A percentile compares a stretch with the other conserved stretches of the same genome.
Evolutionary conservation across 208 protist species (phyloP).

Genomic region (Leishmania braziliensis): DNA sequence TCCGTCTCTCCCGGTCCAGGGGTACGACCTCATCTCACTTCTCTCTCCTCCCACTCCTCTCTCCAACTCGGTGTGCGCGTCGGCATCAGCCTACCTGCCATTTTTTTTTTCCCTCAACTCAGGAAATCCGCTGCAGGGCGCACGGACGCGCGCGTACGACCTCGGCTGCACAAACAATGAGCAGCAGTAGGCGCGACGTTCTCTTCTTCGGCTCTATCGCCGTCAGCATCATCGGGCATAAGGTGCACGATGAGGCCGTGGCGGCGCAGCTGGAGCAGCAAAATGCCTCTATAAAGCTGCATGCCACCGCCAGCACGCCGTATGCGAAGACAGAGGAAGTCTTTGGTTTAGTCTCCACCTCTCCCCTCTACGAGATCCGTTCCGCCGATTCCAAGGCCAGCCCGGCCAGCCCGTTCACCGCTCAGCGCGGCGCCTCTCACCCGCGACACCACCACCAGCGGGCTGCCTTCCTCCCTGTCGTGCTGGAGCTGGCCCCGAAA

Average conservation of each 20-base stretch:
- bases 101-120: not conserved
- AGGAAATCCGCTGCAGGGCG: not conserved
- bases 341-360: slow-evolving; percentile 45
- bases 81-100: not conserved
- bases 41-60: slow-evolving; percentile 4
- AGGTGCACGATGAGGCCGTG: slow-evolving; percentile 44
- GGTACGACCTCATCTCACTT: not conserved
- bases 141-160: not conserved
- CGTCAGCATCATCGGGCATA: slow-evolving; percentile 51
- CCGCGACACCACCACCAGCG: slow-evolving; percentile 31
- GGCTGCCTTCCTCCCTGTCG: slow-evolving; percentile 52
- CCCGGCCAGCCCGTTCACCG: not conserved
- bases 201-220: slow-evolving; percentile 72
- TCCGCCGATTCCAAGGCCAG: not conserved
- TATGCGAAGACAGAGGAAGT: slow-evolving; percentile 41
- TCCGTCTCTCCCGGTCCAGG: not conserved
- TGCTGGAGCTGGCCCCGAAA: slow-evolving; percentile 54
- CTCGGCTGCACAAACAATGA: slow-evolving; percentile 6
- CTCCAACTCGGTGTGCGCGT: not conserved
- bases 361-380: slow-evolving; percentile 38
- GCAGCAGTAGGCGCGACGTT: slow-evolving; percentile 31
- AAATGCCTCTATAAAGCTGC: slow-evolving; percentile 40
- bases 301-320: slow-evolving; percentile 31
- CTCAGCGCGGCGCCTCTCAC: not conserved
- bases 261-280: slow-evolving; percentile 38